Evolutionary conservation across 495 filamentous ascomycete genomes (phyloP).

Genomic region (Hyaloscypha hepaticicola): DNA sequence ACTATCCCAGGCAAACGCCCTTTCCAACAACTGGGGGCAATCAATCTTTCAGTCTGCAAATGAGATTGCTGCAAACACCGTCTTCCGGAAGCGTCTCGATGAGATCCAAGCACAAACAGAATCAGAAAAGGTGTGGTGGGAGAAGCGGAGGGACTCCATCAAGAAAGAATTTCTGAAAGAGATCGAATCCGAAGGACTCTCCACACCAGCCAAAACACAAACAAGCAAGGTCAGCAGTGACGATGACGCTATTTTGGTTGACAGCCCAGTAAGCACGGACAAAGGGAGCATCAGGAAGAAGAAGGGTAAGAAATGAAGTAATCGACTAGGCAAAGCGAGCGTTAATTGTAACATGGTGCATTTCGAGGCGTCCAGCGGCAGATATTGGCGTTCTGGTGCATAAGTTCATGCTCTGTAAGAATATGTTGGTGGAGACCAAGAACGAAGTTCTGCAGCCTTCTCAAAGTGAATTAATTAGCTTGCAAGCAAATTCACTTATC

Average conservation of each 20-base stretch:
- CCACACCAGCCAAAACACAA: slow-evolving; percentile 30
- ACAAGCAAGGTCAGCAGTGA: slow-evolving; percentile 55
- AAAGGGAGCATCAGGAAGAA: slow-evolving; percentile 59
- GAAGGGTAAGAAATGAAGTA: slow-evolving; percentile 70
- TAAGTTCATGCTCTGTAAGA: slow-evolving; percentile 6
- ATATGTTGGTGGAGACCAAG: background rate
- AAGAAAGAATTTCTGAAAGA: slow-evolving; percentile 83
- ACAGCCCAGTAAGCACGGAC: slow-evolving; percentile 54
- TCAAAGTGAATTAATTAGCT: background rate
- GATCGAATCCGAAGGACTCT: slow-evolving; percentile 54
- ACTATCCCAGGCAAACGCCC: slow-evolving; percentile 72
- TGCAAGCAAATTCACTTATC: background rate
- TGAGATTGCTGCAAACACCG: slow-evolving; percentile 71
- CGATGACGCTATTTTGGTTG: slow-evolving; percentile 85
- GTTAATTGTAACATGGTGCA: slow-evolving; percentile 1
- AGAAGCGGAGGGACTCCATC: slow-evolving; percentile 69
- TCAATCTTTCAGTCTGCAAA: slow-evolving; percentile 93
- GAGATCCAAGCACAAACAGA: slow-evolving; percentile 65
- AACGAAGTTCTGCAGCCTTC: background rate
- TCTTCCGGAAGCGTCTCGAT: slow-evolving; percentile 58
- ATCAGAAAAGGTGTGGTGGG: slow-evolving; percentile 87
- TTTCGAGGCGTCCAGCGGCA: slow-evolving; percentile 2
- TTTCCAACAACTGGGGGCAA: slow-evolving; percentile 83
- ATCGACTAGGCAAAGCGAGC: no score
- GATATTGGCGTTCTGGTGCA: background rate